Base-by-base conservation (phyloP, 257 asterid species). In the Solanum tarijense region DNA sequence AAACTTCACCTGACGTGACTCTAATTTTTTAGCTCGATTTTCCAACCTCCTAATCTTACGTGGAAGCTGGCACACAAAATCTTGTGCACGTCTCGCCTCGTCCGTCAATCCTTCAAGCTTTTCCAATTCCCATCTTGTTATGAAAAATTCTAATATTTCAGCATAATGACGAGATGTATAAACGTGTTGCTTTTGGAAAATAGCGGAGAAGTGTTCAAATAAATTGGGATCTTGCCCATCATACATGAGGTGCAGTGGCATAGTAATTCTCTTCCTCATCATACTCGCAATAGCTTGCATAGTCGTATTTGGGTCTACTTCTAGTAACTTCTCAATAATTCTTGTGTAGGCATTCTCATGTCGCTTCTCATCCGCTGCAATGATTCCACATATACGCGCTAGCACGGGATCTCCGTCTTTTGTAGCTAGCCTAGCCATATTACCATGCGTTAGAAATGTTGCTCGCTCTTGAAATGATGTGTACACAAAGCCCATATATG, bases 391-490 rank as follows among this genome's bases (percentile, higher is more conserved):
- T 58, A 92, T 88, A 4, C 85, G 82, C 1, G 92, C 92, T 12
- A 92, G 90, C 12, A 83, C 35, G 1, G 86, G 84, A 75, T 90
- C 94, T 12, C 92, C 91, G 2, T 82, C 78, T 25, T 88, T 69
- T 23, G 23, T 85, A 69, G 91, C 92, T 12, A 91, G 83, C 46
- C 90, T 86, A 23, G 92, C 93, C 48, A 90, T 92, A 66, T 91
- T 91, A 23, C 91, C 86, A 25, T 89, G 91, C 2, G 86, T 65
- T 12, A 89, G 12, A 34, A 88, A 90, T 29, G 91, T 90, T 21
- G 92, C 92, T 16, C 90, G 88, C 83, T 92, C 94, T 84, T 91
- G 93, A 73, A 92, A 92, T 35, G 91, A 90, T 31, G 91, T 87
- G 86, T 90, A 92, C 39, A 92, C 90, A 23, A 88, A 89, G 0